Evolutionary conservation across 257 asterid species (phyloP).

Genomic region (Scutellaria minor): DNA sequence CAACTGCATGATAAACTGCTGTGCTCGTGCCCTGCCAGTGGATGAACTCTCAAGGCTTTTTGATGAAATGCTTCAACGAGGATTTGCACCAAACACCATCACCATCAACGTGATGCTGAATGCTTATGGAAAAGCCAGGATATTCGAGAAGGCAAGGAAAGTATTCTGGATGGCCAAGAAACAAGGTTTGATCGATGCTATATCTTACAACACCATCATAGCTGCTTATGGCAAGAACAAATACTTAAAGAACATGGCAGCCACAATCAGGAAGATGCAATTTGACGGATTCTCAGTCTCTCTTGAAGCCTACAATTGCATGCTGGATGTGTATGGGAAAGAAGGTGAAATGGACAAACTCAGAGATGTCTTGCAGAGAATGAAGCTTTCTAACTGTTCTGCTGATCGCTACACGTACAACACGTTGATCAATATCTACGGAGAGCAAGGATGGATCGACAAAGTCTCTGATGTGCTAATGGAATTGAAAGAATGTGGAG

Average conservation of each 20-base stretch:
- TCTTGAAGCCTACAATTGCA: conserved; percentile 84
- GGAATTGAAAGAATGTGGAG: conserved; percentile 65
- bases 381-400: conserved; percentile 70
- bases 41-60: conserved; percentile 88
- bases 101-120: conserved; percentile 82
- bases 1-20: conserved; percentile 86
- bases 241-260: conserved; percentile 76
- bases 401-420: conserved; percentile 75
- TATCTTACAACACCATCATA: conserved; percentile 83
- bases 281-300: conserved; percentile 86
- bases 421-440: conserved; percentile 78
- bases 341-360: conserved; percentile 92
- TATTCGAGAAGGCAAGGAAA: conserved; percentile 68
- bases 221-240: conserved; percentile 83
- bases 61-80: conserved; percentile 78
- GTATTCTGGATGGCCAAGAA: conserved; percentile 76
- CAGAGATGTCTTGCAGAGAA: conserved; percentile 63
- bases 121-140: conserved; percentile 78
- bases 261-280: conserved; percentile 69
- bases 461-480: conserved; percentile 58
- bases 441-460: conserved; percentile 83
- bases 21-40: conserved; percentile 82
- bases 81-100: conserved; percentile 65
- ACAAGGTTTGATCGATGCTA: conserved; percentile 64
- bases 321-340: conserved; percentile 95